These are phyloP conservation scores for Cryoendolithus antarcticus DNA, from an alignment of 2,329 filamentous ascomycete species.

Conservation along the genomic window DNA sequence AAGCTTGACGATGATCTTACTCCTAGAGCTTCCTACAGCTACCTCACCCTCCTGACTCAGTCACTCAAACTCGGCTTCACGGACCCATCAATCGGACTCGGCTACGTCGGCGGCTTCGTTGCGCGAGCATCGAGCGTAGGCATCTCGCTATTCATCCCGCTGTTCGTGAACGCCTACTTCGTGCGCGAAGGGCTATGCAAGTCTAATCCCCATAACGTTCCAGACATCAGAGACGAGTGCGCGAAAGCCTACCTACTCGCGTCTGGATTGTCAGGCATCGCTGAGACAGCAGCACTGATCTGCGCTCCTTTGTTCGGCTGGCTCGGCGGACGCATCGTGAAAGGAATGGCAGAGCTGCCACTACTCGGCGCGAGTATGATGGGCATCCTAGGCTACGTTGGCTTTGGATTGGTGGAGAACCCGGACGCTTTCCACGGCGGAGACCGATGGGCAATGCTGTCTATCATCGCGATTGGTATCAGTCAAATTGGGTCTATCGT, in stretches of 20 bases:
- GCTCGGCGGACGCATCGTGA: conserved; percentile 54
- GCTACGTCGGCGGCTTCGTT: conserved; percentile 88
- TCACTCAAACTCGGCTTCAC: conserved; percentile 51
- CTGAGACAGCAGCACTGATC: conserved; percentile 73
- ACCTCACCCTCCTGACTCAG: conserved; percentile 29
- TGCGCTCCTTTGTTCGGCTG: conserved; percentile 82
- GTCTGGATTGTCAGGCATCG: conserved; percentile 75
- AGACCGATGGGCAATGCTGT: conserved; percentile 41
- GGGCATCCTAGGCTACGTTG: conserved; percentile 65
- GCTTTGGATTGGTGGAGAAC: conserved; percentile 63
- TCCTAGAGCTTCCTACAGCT: conserved; percentile 29
- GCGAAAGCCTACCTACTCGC: conserved; percentile 78
- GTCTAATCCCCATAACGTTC: conserved; percentile 26
- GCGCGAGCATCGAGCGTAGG: conserved; percentile 88
- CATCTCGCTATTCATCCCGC: conserved; percentile 86
- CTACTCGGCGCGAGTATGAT: conserved; percentile 58
- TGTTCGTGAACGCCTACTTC: conserved; percentile 87
- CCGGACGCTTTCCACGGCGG: conserved; percentile 61
- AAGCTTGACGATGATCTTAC: neutral
- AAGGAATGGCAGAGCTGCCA: conserved; percentile 48
- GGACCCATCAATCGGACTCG: conserved; percentile 68
- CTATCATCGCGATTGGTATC: conserved; percentile 71
- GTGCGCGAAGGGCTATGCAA: conserved; percentile 68
- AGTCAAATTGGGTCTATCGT: conserved; percentile 96
- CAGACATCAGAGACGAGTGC: conserved; percentile 73